Evolutionary conservation across 371 early-diverging fungal genomes (phyloP), one percentile per base, ranked within the genome.

Genomic region (Haplosporangium sp.): DNA sequence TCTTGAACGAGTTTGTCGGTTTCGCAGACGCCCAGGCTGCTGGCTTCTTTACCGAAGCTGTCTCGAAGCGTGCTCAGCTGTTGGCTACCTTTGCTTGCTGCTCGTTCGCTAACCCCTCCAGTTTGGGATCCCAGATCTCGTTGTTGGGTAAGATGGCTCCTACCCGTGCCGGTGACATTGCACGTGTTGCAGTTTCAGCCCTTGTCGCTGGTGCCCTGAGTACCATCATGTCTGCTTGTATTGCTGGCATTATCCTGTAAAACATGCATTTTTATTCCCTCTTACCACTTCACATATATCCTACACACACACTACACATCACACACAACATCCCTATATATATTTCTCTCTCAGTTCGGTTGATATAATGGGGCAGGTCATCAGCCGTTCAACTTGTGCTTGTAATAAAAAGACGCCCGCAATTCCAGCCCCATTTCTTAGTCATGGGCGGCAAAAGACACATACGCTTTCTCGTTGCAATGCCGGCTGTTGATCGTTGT

Each of bases 1-100:
- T 94, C 74, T 87, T 92, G 64, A 97, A 96, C 84, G 97, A 97
- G 86, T 95, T 97, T 73, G 92, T 91, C 18, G 97, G 95, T 13
- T 97, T 79, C 21, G 68, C 69, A 9, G 73, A 69, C 8, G 66
- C 73, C 20, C 52, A 71, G 63, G 6, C 6, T 0, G 21, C 29
- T 1, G 54, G 53, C 3, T 65, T 79, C 59, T 73, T 79, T 43
- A 47, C 40, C 13, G 69, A 45, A n/a, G 52, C 64, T 5, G 57
- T 13, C 21, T 87, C 46, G 55, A 83, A 21, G 13, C 90, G 92
- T 51, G 85, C 87, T 1, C 51, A 73, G 21, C 38, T 89, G 48
- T 83, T 94, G 41, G 82, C 87, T 5, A 90, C 92, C 37, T 95
- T 94, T 75, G 92, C 95, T 11, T 89, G 94, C 64, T 95, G 95